phyloP scores from a whole-genome alignment of 2,329 filamentous ascomycete species.

The Trichophyton equinum region DNA sequence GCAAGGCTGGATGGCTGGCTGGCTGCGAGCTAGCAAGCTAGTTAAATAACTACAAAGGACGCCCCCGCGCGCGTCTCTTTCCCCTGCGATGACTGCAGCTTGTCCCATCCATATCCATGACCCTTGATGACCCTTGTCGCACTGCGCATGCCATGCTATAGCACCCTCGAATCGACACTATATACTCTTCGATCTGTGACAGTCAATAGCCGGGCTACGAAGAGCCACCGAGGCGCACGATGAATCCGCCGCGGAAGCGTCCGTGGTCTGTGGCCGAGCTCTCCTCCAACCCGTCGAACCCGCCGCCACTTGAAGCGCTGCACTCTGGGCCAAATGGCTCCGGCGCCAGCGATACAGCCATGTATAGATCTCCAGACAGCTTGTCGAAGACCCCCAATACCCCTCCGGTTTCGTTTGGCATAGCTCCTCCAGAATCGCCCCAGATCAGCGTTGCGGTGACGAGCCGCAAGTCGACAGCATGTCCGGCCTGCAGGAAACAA shows the following conservation, averaged over 20 bases:
- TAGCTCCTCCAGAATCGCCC: background rate
- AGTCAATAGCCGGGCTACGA: background rate
- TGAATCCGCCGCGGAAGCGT: constrained; percentile 10
- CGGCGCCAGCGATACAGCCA: background rate
- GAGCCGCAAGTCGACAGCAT: constrained; percentile 34
- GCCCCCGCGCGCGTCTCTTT: background rate
- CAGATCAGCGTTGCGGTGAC: constrained; percentile 9
- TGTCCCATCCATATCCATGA: constrained; percentile 1
- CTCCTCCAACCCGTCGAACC: constrained; percentile 1
- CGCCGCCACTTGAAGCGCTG: background rate
- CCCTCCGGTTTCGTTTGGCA: background rate
- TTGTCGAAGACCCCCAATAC: constrained; percentile 6
- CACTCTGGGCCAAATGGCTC: background rate
- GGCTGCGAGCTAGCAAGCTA: no score
- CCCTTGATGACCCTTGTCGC: constrained; percentile 2
- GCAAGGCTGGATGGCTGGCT: background rate
- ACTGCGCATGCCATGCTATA: background rate
- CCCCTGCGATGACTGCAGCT: constrained; percentile 2
- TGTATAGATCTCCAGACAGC: constrained; percentile 9
- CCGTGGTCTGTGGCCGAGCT: constrained; percentile 9
- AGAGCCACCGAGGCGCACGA: background rate
- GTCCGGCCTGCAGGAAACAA: constrained; percentile 40
- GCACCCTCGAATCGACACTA: background rate
- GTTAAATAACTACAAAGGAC: background rate
- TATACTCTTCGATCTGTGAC: background rate